Conservation (phyloP, 1,139 yeast species). For the Pichia sp. region DNA sequence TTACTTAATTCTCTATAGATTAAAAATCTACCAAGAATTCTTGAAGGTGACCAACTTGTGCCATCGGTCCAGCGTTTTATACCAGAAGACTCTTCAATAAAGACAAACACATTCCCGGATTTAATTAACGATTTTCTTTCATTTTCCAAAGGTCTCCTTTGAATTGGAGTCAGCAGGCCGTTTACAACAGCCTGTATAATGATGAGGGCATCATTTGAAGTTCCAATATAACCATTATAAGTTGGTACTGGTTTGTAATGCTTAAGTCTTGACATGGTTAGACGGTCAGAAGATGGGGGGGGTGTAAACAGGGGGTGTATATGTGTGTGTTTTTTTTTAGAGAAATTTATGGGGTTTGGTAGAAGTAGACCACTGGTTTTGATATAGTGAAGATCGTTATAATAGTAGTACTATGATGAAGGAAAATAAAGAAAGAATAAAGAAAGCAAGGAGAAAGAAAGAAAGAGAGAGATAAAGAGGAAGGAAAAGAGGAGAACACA, state of each 20-base stretch:
- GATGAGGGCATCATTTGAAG: conserved; percentile 76
- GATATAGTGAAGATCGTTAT: too few relatives aligned
- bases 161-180: conserved; percentile 55
- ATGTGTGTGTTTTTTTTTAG: too few relatives aligned
- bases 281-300: too few relatives aligned
- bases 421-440: too few relatives aligned
- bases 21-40: conserved; percentile 76
- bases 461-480: too few relatives aligned
- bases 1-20: conserved; percentile 75
- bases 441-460: too few relatives aligned
- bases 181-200: conserved; percentile 74
- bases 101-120: conserved; percentile 79
- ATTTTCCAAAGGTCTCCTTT: conserved; percentile 75
- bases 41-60: conserved; percentile 83
- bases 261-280: conserved; percentile 5
- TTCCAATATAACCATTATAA: conserved; percentile 69
- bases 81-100: conserved; percentile 74
- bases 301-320: too few relatives aligned
- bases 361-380: too few relatives aligned
- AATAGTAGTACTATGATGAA: too few relatives aligned
- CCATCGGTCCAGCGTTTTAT: conserved; percentile 96
- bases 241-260: conserved; percentile 36
- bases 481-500: too few relatives aligned
- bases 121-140: conserved; percentile 61
- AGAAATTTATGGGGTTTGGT: too few relatives aligned